Percentiles rank a stretch among this genome's conserved stretches.
phyloP scores from a whole-genome alignment of 768 basidiomycete species.

The Nidularia sp. region DNA sequence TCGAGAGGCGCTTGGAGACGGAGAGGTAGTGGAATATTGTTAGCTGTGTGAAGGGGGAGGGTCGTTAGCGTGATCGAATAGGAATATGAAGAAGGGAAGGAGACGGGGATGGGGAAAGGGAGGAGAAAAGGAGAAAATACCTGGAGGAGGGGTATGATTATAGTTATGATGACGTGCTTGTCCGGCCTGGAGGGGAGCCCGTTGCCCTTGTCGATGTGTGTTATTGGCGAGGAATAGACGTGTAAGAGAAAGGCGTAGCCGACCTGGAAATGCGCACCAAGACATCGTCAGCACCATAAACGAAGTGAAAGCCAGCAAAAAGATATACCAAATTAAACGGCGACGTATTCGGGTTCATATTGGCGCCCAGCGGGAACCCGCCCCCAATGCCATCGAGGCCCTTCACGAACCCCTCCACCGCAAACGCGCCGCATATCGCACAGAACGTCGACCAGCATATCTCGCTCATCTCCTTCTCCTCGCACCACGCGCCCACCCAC shows the following conservation, averaged over 20 bases:
- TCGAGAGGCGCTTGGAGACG: conserved; percentile 57
- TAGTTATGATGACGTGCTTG: conserved; percentile 67
- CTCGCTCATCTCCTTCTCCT: conserved; percentile 48
- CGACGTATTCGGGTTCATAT: conserved; percentile 42
- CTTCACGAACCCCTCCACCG: conserved; percentile 61
- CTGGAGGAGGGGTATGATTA: conserved; percentile 71
- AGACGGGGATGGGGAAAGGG: not conserved
- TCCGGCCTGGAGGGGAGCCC: conserved; percentile 60
- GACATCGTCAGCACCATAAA: not conserved
- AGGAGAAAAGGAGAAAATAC: conserved; percentile 23
- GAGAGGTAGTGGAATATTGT: conserved; percentile 63
- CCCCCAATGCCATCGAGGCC: conserved; percentile 60
- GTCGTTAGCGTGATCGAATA: too few relatives aligned
- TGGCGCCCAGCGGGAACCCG: conserved; percentile 27
- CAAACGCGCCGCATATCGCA: conserved; percentile 61
- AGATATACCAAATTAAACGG: conserved; percentile 69
- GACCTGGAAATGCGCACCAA: conserved; percentile 35
- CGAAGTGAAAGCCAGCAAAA: not conserved
- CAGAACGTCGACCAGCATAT: conserved; percentile 76
- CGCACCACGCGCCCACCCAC: conserved; percentile 36
- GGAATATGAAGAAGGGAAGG: not conserved
- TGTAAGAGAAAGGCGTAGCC: conserved; percentile 76
- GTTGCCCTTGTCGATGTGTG: conserved; percentile 42
- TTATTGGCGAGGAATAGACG: conserved; percentile 64
- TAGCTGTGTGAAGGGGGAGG: conserved; percentile 30